A percentile compares a stretch with the other conserved stretches of the same genome.
Evolutionary conservation across 2,329 filamentous ascomycete species (phyloP).

Genomic region (Graphiopsis chlorocephala): DNA sequence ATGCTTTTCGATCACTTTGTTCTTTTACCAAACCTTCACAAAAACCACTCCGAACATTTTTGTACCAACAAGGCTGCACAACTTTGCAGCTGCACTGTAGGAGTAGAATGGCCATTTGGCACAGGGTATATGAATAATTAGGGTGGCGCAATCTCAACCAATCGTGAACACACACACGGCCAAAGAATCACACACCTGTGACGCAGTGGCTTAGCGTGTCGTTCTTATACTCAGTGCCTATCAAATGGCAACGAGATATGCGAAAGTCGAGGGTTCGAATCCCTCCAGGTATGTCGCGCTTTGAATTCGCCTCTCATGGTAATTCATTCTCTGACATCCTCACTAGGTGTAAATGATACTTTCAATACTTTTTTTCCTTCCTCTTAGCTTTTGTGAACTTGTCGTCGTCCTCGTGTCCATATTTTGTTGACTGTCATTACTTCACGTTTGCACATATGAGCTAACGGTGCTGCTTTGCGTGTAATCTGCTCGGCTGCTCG

Average conservation of each 20-base stretch:
- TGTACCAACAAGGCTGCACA: not conserved
- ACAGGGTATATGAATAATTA: not conserved
- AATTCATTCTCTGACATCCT: slow-evolving; percentile 15
- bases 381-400: not conserved
- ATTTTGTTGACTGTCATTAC: not conserved
- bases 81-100: not conserved
- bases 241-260: slow-evolving; percentile 15
- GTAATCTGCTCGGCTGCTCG: not conserved
- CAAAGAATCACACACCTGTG: slow-evolving; percentile 16
- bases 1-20: not conserved
- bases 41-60: not conserved
- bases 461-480: not conserved
- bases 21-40: not conserved
- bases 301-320: slow-evolving; percentile 1
- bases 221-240: slow-evolving; percentile 19
- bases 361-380: slow-evolving; percentile 9
- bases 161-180: slow-evolving; percentile 2
- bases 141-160: not conserved
- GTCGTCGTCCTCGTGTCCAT: not conserved
- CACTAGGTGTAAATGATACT: slow-evolving; percentile 16
- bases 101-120: not conserved
- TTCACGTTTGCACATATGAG: not conserved
- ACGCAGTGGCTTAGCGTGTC: slow-evolving; percentile 25
- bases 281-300: slow-evolving; percentile 18
- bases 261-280: slow-evolving; percentile 25